phyloP scores from a whole-genome alignment of 768 basidiomycete species.

The Podaxis sp. region DNA sequence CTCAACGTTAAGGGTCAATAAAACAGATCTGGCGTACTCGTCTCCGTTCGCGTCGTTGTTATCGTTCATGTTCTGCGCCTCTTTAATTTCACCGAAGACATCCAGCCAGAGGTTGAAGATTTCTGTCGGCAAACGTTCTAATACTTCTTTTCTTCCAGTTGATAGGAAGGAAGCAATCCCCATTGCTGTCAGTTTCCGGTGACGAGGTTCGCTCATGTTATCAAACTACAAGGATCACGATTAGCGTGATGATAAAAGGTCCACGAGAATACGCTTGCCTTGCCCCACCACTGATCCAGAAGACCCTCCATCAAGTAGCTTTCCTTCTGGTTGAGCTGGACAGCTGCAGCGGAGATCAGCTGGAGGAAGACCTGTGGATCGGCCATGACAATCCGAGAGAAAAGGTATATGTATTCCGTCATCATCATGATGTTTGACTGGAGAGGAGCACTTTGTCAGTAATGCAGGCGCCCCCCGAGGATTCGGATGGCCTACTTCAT shows the following conservation, averaged over 20 bases:
- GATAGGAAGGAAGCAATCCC: constrained; percentile 77
- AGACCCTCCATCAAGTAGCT: constrained; percentile 60
- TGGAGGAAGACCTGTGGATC: constrained; percentile 69
- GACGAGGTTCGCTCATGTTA: constrained; percentile 82
- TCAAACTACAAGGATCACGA: constrained; percentile 61
- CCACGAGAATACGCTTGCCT: constrained; percentile 43
- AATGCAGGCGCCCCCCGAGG: neutral
- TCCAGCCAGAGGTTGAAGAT: constrained; percentile 88
- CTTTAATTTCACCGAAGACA: constrained; percentile 84
- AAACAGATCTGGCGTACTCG: neutral
- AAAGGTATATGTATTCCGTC: constrained; percentile 70
- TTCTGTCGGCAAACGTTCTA: constrained; percentile 69
- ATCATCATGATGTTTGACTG: constrained; percentile 45
- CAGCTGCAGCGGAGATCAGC: constrained; percentile 64
- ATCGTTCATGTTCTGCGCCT: constrained; percentile 44
- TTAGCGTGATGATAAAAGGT: constrained; percentile 4
- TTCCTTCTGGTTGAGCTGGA: constrained; percentile 46
- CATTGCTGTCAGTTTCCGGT: constrained; percentile 83
- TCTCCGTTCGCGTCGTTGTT: constrained; percentile 2
- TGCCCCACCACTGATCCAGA: constrained; percentile 81
- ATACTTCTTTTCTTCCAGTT: constrained; percentile 71
- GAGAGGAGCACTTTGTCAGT: constrained; percentile 11
- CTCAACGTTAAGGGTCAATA: neutral
- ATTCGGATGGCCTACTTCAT: constrained; percentile 48
- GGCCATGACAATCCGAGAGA: constrained; percentile 70